Percentiles rank a stretch among this genome's conserved stretches.
These are phyloP conservation scores for Phoenix roebelenii DNA, from an alignment of 176 grass and related monocot species.

Conservation along the genomic window DNA sequence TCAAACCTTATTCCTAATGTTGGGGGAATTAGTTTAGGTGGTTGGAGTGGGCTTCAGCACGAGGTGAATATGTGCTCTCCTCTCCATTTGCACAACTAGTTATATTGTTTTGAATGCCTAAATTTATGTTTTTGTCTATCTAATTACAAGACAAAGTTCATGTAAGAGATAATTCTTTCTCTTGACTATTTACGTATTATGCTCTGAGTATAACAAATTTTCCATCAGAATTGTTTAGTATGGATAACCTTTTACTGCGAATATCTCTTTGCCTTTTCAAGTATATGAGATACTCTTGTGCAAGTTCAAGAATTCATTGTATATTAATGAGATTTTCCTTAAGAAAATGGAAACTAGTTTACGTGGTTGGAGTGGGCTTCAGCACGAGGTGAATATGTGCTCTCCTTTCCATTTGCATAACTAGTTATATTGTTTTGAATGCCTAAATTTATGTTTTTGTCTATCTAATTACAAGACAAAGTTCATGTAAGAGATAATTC, in stretches of 20 bases:
- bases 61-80: slow-evolving; percentile 38
- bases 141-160: no score
- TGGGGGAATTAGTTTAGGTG: slow-evolving; percentile 55
- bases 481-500: no score
- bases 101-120: slow-evolving; percentile 8
- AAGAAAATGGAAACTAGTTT: slow-evolving; percentile 37
- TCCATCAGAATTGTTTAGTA: no score
- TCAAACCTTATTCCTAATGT: slow-evolving; percentile 50
- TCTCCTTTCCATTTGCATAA: slow-evolving; percentile 3
- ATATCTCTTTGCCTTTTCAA: no score
- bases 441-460: neutral
- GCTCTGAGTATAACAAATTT: no score
- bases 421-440: slow-evolving; percentile 4
- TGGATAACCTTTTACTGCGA: no score
- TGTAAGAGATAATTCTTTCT: no score
- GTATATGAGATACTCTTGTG: no score
- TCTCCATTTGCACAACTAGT: slow-evolving; percentile 1
- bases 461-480: no score
- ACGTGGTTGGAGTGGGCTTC: slow-evolving; percentile 49
- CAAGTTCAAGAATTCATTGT: no score
- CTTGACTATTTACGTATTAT: no score
- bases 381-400: slow-evolving; percentile 46
- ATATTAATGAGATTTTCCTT: no score
- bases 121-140: neutral
- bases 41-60: slow-evolving; percentile 46